Conservation (phyloP, 257 asterid species). For the Perilla frutescens region DNA sequence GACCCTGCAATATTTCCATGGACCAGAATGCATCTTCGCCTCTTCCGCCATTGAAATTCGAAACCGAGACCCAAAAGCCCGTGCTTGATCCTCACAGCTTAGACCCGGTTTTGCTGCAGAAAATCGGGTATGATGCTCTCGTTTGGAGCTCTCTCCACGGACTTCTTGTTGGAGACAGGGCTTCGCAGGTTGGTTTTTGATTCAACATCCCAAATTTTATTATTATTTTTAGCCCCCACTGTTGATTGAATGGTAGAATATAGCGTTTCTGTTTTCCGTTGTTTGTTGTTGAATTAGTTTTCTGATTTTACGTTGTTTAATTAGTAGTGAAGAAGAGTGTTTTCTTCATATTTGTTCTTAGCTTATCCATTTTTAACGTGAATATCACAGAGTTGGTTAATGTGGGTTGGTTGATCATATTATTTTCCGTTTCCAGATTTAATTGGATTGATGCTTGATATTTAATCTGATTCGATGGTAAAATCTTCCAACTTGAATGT, state of each 20-base stretch:
- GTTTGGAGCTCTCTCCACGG: conserved; percentile 94
- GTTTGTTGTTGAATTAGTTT: neutral
- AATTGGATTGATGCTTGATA: neutral
- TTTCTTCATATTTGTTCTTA: neutral
- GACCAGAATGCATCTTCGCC: conserved; percentile 43
- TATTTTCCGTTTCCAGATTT: neutral
- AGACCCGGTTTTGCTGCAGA: conserved; percentile 61
- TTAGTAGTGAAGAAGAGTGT: neutral
- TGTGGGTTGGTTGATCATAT: conserved; percentile 8
- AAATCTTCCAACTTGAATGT: conserved; percentile 16
- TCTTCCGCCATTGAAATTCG: conserved; percentile 48
- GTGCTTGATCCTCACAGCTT: conserved; percentile 66
- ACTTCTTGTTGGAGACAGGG: conserved; percentile 84
- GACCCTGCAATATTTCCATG: conserved; percentile 40
- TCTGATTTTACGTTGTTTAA: neutral
- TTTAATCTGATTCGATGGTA: neutral
- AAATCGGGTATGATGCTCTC: conserved; percentile 75
- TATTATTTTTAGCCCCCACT: neutral
- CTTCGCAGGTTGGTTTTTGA: conserved; percentile 60
- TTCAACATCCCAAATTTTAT: neutral
- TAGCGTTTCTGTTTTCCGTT: neutral
- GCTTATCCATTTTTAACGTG: conserved; percentile 5
- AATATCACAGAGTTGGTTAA: neutral
- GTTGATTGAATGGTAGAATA: conserved; percentile 23
- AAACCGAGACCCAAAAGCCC: conserved; percentile 42